A percentile compares a stretch with the other conserved stretches of the same genome.
Evolutionary conservation across 306 rosid genomes (phyloP).

Genomic region (Medicago truncatula): MtrunA17r5.0-ANR NC_053046.1:34437001-34437500

Average conservation of each 20-base stretch:
- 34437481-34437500: slow-evolving; percentile 1
- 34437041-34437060: slow-evolving; percentile 50
- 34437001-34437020: not conserved
- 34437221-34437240: slow-evolving; percentile 44
- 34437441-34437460: not conserved
- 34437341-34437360: not conserved
- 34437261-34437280: not conserved
- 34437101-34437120: slow-evolving; percentile 49
- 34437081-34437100: slow-evolving; percentile 58
- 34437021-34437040: slow-evolving; percentile 8
- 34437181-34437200: slow-evolving; percentile 44
- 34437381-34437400: too few species aligned
- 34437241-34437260: slow-evolving; percentile 33
- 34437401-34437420: not conserved
- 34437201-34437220: slow-evolving; percentile 69
- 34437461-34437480: not conserved
- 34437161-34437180: slow-evolving; percentile 41
- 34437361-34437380: not conserved
- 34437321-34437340: not conserved
- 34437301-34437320: not conserved
- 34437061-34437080: slow-evolving; percentile 56
- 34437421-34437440: slow-evolving; percentile 4
- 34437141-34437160: slow-evolving; percentile 67
- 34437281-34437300: not conserved
- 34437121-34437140: slow-evolving; percentile 51